Evolutionary conservation across 495 filamentous ascomycete species (phyloP), one percentile per base, ranked within the genome.

Genomic region (Talaromyces liani): DNA sequence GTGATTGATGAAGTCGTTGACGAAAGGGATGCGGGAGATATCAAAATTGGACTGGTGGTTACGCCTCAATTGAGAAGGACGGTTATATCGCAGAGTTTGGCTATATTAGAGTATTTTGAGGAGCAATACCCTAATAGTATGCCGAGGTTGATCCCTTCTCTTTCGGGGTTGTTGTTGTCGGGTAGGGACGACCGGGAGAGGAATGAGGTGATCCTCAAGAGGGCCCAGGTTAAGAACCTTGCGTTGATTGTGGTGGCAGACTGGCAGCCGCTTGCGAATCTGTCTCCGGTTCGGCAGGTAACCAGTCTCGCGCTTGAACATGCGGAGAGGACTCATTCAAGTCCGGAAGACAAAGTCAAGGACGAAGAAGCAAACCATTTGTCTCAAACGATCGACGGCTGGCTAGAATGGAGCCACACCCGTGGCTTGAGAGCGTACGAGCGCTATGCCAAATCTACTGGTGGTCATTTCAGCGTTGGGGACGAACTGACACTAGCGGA

Each of bases 371-470:
- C n/a, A 16, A 29, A 18, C 3, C 10, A 16, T 29, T 0, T 55
- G 10, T 55, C 51, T 29, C 9, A 29, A 29, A 10, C n/a, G 33
- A 20, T 63, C 9, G 56, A 63, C 6, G n/a, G 45, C 2, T 57
- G 47, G 51, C 51, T 63, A 49, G 31, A 63, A 22, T 36, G 29
- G 49, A 54, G 56, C 56, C 49, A 63, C 31, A n/a, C 31, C 18
- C 27, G 61, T 24, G 61, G 53, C 34, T 25, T 56, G 29, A 45
- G 34, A 47, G 31, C 51, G n/a, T 55, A 55, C 22, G 51, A 55
- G 51, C 51, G 51, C 8, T 29, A 55, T 55, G 51, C 51, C 9
- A 5, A 14, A 29, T 55, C 51, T 16, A 55, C 51, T 10, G 51
- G 24, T 2, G 51, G 51, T 4, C 51, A 20, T 10, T 55, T 25